Conservation (phyloP, 495 filamentous ascomycete species). For the Xylaria grammica region DNA sequence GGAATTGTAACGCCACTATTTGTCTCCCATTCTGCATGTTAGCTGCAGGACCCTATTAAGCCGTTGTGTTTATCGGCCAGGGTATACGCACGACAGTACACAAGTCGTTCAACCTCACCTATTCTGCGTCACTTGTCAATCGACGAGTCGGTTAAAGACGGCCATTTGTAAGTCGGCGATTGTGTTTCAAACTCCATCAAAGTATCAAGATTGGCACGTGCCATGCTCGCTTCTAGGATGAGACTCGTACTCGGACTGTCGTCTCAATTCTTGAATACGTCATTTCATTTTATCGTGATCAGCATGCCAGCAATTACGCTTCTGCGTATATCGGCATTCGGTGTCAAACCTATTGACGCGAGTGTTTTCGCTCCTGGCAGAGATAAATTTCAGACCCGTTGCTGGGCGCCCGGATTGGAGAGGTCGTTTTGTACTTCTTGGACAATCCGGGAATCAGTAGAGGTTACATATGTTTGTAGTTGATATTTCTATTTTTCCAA, state of each 20-base stretch:
- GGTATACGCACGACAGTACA: neutral
- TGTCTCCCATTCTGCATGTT: conserved; percentile 12
- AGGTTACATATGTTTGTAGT: conserved; percentile 48
- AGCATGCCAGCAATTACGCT: conserved; percentile 38
- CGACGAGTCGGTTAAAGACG: neutral
- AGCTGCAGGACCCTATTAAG: conserved; percentile 1
- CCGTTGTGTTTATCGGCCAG: neutral
- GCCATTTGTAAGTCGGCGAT: conserved; percentile 3
- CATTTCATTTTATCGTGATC: neutral
- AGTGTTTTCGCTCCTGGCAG: conserved; percentile 51
- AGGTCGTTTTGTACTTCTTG: conserved; percentile 50
- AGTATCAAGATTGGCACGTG: neutral
- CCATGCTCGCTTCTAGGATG: neutral
- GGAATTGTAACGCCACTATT: neutral
- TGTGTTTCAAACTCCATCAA: neutral
- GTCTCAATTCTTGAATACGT: neutral
- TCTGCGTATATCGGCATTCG: conserved; percentile 46
- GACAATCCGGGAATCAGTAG: conserved; percentile 57
- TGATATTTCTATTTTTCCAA: conserved; percentile 17
- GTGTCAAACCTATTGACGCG: conserved; percentile 39
- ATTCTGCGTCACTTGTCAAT: neutral
- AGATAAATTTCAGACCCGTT: conserved; percentile 49
- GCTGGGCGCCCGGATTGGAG: conserved; percentile 56
- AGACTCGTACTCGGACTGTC: neutral
- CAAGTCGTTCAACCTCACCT: neutral